Conservation (phyloP, 108 stramenopile genomes). For the Licmophora abbreviata region DNA sequence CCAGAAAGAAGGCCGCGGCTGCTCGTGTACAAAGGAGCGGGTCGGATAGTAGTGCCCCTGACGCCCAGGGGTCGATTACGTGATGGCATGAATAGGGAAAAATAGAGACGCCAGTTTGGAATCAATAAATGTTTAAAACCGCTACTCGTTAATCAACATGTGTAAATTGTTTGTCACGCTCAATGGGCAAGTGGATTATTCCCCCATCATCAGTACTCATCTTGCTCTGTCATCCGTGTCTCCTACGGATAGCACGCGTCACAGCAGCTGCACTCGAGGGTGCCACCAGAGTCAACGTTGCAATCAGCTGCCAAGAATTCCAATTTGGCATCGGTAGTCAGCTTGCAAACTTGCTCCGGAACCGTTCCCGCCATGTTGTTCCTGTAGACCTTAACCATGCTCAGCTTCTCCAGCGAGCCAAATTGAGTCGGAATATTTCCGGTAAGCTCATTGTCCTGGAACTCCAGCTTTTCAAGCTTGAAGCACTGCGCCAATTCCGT, state of each 20-base stretch:
- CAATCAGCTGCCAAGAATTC: conserved; percentile 5
- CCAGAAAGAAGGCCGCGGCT: background rate
- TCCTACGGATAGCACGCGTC: conserved; percentile 9
- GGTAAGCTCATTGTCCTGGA: conserved; percentile 6
- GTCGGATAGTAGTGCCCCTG: background rate
- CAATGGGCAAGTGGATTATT: no score
- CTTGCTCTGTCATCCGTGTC: no score
- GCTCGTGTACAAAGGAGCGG: background rate
- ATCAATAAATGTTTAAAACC: background rate
- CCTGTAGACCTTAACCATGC: background rate
- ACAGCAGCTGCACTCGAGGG: conserved; percentile 4
- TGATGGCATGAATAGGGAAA: no score
- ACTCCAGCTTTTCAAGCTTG: conserved; percentile 7
- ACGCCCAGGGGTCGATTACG: no score
- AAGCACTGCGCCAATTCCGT: conserved; percentile 9
- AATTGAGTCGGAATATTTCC: conserved; percentile 6
- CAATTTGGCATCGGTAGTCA: background rate
- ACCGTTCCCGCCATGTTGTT: conserved; percentile 1
- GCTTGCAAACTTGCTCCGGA: background rate
- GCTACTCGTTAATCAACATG: no score
- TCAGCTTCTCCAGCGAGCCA: conserved; percentile 2
- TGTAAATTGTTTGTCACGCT: no score
- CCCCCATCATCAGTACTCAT: no score
- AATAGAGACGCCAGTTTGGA: no score
- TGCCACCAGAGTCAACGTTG: background rate